Evolutionary conservation across 2,329 filamentous ascomycete species (phyloP).

Genomic region (Trichoderma oligosporum): DNA sequence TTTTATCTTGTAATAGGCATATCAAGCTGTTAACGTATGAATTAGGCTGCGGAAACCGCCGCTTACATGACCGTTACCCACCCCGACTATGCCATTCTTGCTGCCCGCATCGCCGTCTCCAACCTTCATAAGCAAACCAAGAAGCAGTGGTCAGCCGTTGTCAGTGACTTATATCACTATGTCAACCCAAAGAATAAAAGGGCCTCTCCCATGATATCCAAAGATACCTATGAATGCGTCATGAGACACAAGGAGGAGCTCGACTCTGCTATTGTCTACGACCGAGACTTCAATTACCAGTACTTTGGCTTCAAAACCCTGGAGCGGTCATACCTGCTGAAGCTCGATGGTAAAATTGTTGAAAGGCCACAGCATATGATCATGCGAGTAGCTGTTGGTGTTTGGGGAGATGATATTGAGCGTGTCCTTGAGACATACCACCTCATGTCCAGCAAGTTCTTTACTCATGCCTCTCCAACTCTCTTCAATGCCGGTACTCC

Average conservation of each 20-base stretch:
- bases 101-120: slow-evolving; percentile 95
- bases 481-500: slow-evolving; percentile 98
- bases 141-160: slow-evolving; percentile 97
- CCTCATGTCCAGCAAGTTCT: slow-evolving; percentile 97
- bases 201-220: slow-evolving; percentile 88
- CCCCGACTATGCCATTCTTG: slow-evolving; percentile 97
- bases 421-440: slow-evolving; percentile 97
- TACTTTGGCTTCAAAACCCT: slow-evolving; percentile 99
- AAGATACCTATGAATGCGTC: slow-evolving; percentile 84
- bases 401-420: slow-evolving; percentile 93
- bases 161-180: slow-evolving; percentile 92
- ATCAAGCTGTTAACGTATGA: slow-evolving; percentile 11
- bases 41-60: slow-evolving; percentile 92
- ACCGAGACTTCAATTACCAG: slow-evolving; percentile 99
- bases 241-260: slow-evolving; percentile 96
- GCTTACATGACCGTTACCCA: slow-evolving; percentile 99
- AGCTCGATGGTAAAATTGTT: slow-evolving; percentile 91
- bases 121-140: slow-evolving; percentile 99
- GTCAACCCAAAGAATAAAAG: slow-evolving; percentile 88
- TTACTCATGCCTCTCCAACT: slow-evolving; percentile 96
- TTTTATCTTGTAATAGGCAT: neutral
- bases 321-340: slow-evolving; percentile 94
- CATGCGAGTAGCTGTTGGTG: slow-evolving; percentile 97
- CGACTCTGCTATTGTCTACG: slow-evolving; percentile 98
- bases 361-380: slow-evolving; percentile 99